phyloP scores from a whole-genome alignment of 768 basidiomycete genomes.

The Leccinum arenicola region DNA sequence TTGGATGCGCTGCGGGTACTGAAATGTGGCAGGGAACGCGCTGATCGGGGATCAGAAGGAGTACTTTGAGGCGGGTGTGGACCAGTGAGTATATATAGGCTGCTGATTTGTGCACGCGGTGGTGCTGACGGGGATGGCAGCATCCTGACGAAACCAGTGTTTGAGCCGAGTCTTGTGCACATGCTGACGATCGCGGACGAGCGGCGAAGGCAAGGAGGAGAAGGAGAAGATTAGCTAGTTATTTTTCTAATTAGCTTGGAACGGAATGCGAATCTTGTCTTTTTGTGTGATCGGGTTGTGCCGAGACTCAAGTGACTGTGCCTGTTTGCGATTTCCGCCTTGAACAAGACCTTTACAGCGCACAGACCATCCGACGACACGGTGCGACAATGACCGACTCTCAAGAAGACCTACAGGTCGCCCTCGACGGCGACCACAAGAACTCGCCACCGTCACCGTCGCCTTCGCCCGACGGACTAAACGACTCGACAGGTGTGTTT shows the following conservation, averaged over 20 bases:
- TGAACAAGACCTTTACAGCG: conserved; percentile 21
- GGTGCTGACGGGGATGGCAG: conserved; percentile 34
- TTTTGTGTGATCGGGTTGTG: conserved; percentile 34
- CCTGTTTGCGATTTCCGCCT: conserved; percentile 28
- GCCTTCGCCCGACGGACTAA: conserved; percentile 43
- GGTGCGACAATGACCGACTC: conserved; percentile 27
- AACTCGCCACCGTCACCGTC: conserved; percentile 30
- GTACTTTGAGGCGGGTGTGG: conserved; percentile 72
- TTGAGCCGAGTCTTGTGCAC: conserved; percentile 48
- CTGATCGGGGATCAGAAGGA: conserved; percentile 64
- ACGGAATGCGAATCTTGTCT: conserved; percentile 7
- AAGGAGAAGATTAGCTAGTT: neutral
- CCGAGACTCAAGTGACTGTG: conserved; percentile 28
- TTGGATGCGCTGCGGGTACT: conserved; percentile 1
- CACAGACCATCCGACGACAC: conserved; percentile 29
- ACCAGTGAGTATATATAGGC: conserved; percentile 50
- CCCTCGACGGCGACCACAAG: conserved; percentile 19
- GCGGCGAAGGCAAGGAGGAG: conserved; percentile 27
- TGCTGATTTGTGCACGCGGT: too few relatives aligned
- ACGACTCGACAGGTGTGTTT: conserved; percentile 41
- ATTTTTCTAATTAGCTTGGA: neutral
- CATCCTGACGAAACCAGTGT: conserved; percentile 77
- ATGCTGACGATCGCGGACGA: conserved; percentile 44
- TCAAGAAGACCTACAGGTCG: conserved; percentile 17
- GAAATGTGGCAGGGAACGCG: conserved; percentile 47